phyloP scores from a whole-genome alignment of 2,329 filamentous ascomycete genomes.

The Aspergillus quadricinctus region DNA sequence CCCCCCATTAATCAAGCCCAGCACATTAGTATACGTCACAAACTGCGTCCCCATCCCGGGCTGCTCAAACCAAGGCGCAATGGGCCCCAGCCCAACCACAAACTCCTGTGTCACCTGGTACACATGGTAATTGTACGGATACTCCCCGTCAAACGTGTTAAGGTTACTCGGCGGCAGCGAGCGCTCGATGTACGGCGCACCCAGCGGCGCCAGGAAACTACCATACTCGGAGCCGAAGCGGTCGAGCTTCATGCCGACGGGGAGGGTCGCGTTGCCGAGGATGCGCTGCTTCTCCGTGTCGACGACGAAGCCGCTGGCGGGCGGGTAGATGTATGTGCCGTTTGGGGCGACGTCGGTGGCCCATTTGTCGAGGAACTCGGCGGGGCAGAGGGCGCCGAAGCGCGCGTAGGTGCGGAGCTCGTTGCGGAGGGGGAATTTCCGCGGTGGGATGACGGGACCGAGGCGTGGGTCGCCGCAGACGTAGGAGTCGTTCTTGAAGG shows the following conservation, averaged over 20 bases:
- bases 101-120: constrained; percentile 44
- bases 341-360: constrained; percentile 2
- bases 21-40: constrained; percentile 24
- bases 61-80: constrained; percentile 50
- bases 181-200: constrained; percentile 46
- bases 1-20: constrained; percentile 28
- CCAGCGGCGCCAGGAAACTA: constrained; percentile 40
- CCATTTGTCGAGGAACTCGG: constrained; percentile 32
- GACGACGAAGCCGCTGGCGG: constrained; percentile 40
- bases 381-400: constrained; percentile 40
- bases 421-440: constrained; percentile 27
- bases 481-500: constrained; percentile 25
- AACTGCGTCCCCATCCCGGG: constrained; percentile 45
- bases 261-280: constrained; percentile 39
- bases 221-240: constrained; percentile 48
- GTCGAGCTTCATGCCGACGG: constrained; percentile 43
- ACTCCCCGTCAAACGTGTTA: constrained; percentile 31
- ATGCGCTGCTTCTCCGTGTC: constrained; percentile 35
- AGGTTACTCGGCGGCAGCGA: constrained; percentile 47
- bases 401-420: constrained; percentile 34
- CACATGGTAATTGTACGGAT: constrained; percentile 49
- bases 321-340: constrained; percentile 37
- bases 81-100: constrained; percentile 41
- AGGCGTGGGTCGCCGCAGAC: constrained; percentile 39
- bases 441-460: constrained; percentile 33